Evolutionary conservation across 352 stramenopile species (phyloP).

Genomic region (Phytophthora sansomeana): DNA sequence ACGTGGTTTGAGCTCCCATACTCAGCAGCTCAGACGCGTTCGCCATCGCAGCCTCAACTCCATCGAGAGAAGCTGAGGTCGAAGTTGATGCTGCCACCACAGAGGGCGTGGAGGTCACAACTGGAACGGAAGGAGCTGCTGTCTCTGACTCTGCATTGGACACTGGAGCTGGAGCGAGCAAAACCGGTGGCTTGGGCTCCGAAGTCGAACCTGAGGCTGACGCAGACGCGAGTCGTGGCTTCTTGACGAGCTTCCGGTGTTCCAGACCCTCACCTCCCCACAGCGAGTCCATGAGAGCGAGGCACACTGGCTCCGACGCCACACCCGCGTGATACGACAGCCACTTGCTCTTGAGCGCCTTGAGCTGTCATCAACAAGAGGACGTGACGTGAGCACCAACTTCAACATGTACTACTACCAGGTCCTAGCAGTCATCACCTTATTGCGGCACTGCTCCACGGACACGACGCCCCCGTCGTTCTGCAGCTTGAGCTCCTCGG

Average conservation of each 20-base stretch:
- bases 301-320: slow-evolving; percentile 13
- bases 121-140: too few species aligned
- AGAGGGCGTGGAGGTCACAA: too few species aligned
- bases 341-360: slow-evolving; percentile 35
- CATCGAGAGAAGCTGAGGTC: neutral
- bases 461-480: slow-evolving; percentile 18
- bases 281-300: slow-evolving; percentile 25
- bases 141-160: neutral
- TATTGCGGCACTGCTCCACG: slow-evolving; percentile 36
- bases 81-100: neutral
- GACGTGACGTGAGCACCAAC: slow-evolving; percentile 8
- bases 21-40: slow-evolving; percentile 1
- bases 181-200: neutral
- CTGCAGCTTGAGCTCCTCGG: slow-evolving; percentile 16
- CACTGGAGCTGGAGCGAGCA: slow-evolving; percentile 12
- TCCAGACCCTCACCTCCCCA: slow-evolving; percentile 18
- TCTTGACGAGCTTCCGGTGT: slow-evolving; percentile 8
- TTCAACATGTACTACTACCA: neutral
- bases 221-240: slow-evolving; percentile 4
- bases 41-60: neutral
- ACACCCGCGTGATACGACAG: slow-evolving; percentile 24
- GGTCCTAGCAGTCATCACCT: too few species aligned
- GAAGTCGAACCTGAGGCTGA: slow-evolving; percentile 2
- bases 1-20: neutral
- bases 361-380: slow-evolving; percentile 13